Conservation (phyloP, 176 grass and related monocot genomes). For the Carex pumila region DNA sequence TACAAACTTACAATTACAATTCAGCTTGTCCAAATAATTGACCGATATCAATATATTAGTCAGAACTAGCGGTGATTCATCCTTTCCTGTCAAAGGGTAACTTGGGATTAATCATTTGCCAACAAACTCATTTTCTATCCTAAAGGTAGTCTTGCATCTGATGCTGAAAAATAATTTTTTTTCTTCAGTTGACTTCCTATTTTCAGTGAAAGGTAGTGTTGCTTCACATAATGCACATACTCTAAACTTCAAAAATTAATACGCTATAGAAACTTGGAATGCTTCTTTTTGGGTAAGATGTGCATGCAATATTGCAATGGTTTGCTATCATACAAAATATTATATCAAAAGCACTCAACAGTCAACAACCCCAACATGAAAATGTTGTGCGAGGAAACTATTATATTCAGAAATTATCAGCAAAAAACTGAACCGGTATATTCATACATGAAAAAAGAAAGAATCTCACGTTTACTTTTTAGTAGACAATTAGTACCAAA, state of each 20-base stretch:
- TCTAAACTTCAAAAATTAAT: not conserved
- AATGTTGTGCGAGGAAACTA: not conserved
- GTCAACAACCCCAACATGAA: not conserved
- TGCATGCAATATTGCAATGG: not conserved
- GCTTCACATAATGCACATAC: not conserved
- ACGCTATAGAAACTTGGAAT: not conserved
- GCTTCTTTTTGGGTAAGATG: not conserved
- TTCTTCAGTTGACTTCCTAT: not conserved
- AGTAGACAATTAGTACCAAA: constrained; percentile 6
- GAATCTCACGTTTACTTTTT: not conserved
- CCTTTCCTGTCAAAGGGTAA: too few species aligned
- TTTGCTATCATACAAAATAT: not conserved
- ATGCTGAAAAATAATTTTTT: not conserved
- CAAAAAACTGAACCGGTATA: constrained; percentile 1
- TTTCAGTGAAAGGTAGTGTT: not conserved
- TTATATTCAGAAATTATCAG: constrained; percentile 9
- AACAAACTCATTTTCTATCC: not conserved
- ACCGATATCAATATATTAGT: not conserved
- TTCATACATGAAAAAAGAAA: constrained; percentile 8
- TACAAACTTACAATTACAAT: not conserved
- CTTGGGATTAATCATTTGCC: not conserved
- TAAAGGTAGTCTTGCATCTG: not conserved
- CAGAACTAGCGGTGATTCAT: not conserved
- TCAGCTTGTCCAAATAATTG: not conserved
- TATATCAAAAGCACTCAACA: not conserved